A percentile compares a stretch with the other conserved stretches of the same genome.
These are phyloP conservation scores for Lizonia empirigonia DNA, from an alignment of 2,329 filamentous ascomycete species.

Conservation along the genomic window DNA sequence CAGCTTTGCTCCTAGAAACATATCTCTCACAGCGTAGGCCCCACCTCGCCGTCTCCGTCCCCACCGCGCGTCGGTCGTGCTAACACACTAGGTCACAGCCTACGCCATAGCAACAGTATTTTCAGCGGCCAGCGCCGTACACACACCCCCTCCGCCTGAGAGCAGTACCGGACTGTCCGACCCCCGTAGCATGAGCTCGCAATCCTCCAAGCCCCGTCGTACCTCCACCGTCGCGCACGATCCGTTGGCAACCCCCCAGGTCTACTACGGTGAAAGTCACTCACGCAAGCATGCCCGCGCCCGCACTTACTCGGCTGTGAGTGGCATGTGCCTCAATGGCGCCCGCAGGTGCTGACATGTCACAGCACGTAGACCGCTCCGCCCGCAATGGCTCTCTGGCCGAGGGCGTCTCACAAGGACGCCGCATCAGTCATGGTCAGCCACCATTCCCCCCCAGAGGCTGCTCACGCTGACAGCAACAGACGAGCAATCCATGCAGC, in stretches of 20 bases:
- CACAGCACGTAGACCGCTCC: conserved; percentile 37
- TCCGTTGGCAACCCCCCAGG: conserved; percentile 62
- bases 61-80: conserved; percentile 1
- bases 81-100: conserved; percentile 20
- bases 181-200: conserved; percentile 50
- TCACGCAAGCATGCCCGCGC: conserved; percentile 53
- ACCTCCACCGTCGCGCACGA: conserved; percentile 54
- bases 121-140: conserved; percentile 21
- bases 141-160: conserved; percentile 12
- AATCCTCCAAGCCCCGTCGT: conserved; percentile 46
- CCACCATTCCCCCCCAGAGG: conserved; percentile 6
- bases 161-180: conserved; percentile 21
- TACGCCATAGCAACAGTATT: conserved; percentile 29
- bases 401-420: conserved; percentile 37
- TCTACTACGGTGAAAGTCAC: conserved; percentile 65
- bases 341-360: conserved; percentile 15
- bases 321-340: conserved; percentile 26
- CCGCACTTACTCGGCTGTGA: conserved; percentile 63
- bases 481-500: conserved; percentile 75
- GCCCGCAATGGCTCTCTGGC: conserved; percentile 39
- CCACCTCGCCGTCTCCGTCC: conserved; percentile 21
- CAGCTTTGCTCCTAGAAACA: conserved; percentile 16
- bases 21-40: conserved; percentile 25
- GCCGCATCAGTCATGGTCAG: conserved; percentile 48
- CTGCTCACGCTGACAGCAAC: conserved; percentile 22